phyloP scores from a whole-genome alignment of 2,329 filamentous ascomycete species.

The Annulohypoxylon truncatum region DNA sequence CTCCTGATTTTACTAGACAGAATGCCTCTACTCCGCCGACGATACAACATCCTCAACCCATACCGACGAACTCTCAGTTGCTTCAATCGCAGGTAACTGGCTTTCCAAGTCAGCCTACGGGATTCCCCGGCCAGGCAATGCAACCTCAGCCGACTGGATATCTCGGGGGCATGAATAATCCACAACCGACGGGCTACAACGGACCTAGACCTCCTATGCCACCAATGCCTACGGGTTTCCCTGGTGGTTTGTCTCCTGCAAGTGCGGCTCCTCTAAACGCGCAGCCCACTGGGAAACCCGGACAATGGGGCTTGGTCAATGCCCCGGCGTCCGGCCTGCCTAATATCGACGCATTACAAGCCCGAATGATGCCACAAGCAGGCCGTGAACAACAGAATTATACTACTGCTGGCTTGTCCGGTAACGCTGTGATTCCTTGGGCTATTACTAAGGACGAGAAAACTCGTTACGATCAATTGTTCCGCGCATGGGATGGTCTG shows the following conservation, averaged over 20 bases:
- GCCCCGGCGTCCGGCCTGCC: conserved; percentile 88
- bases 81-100: conserved; percentile 76
- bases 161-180: conserved; percentile 69
- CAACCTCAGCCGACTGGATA: conserved; percentile 79
- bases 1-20: conserved; percentile 74
- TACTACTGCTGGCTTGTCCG: conserved; percentile 86
- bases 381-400: conserved; percentile 86
- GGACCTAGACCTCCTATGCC: conserved; percentile 89
- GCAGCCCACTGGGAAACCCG: conserved; percentile 93
- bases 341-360: conserved; percentile 91
- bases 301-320: conserved; percentile 99
- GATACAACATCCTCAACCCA: conserved; percentile 77
- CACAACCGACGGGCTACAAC: conserved; percentile 81
- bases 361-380: conserved; percentile 96
- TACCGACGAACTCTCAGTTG: conserved; percentile 76
- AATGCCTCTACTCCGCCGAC: conserved; percentile 62
- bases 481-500: conserved; percentile 96
- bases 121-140: conserved; percentile 69
- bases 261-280: conserved; percentile 75
- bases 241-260: conserved; percentile 73
- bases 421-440: conserved; percentile 97
- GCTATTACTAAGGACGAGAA: conserved; percentile 99
- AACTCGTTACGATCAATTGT: conserved; percentile 93
- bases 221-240: conserved; percentile 73
- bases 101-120: conserved; percentile 65